Evolutionary conservation across 2,329 filamentous ascomycete genomes (phyloP), one percentile per base, ranked within the genome.

Genomic region (Pseudogymnoascus verrucosus): DNA sequence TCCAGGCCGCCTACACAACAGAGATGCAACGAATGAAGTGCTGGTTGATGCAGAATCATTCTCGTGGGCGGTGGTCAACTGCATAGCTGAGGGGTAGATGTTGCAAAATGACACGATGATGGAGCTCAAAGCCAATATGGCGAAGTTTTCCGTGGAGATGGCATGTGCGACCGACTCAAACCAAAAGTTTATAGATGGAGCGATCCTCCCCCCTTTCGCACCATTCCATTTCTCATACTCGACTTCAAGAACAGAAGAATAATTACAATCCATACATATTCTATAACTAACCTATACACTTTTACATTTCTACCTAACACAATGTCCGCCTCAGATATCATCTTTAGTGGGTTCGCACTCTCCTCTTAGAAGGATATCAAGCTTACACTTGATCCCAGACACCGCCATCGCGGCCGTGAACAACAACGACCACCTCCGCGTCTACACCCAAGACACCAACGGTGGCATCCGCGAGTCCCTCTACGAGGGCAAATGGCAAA

Each of bases 401-500:
- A 63, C 63, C 40, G 60, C 60, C 36, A 34, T 67, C 19, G 65
- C 64, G 10, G 57, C 57, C 31, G 62, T 65, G 16, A 66, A 65
- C 64, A 42, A 61, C 36, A 61, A 57, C 37, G 26, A 61, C 19
- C 57, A 61, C 59, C 59, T 65, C 36, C 64, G 65, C 28, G 19
- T 67, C 19, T 67, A 67, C 63, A 39, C 42, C 12, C 61, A 51
- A 6, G 63, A 63, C 28, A 42, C 47, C 14, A 63, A 64, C 42
- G 65, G 65, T 39, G 64, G 62, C 51, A 47, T 66, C 44, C 64
- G 62, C 28, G 64, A 67, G 61, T 40, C 39, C 34, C 21, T 51
- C 31, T 60, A 59, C 12, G 60, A 66, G 51, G 60, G 47, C 14
- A 62, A 62, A 51, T 67, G 65, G 65, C 28, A 14, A 34, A 26